phyloP scores from a whole-genome alignment of 805 yeast species.

The Monosporozyma servazzii region DNA sequence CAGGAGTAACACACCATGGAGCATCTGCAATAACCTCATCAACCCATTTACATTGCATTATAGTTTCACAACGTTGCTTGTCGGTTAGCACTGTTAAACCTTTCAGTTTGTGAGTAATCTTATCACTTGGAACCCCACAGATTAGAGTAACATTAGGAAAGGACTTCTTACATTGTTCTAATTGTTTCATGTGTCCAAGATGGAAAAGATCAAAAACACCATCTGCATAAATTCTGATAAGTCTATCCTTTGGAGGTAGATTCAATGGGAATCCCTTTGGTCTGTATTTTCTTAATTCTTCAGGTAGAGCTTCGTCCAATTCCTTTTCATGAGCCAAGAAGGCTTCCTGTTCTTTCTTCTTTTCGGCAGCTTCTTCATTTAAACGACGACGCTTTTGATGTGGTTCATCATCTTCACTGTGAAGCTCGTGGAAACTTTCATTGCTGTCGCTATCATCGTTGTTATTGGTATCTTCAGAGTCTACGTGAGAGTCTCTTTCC shows the following conservation, averaged over 20 bases:
- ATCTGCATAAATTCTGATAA: conserved; percentile 92
- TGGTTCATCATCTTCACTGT: conserved; percentile 1
- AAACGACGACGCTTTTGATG: conserved; percentile 13
- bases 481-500: conserved; percentile 1
- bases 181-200: conserved; percentile 94
- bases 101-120: conserved; percentile 82
- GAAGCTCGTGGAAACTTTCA: background rate
- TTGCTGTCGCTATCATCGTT: conserved; percentile 2
- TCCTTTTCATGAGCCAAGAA: conserved; percentile 39
- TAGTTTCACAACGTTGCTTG: conserved; percentile 80
- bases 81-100: conserved; percentile 90
- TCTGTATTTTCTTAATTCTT: conserved; percentile 62
- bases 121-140: conserved; percentile 86
- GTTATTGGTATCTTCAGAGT: background rate
- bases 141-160: conserved; percentile 77
- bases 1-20: conserved; percentile 90
- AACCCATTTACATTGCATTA: conserved; percentile 92
- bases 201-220: conserved; percentile 97
- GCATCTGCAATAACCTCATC: conserved; percentile 92
- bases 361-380: conserved; percentile 14
- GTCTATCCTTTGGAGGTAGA: conserved; percentile 75
- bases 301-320: conserved; percentile 58
- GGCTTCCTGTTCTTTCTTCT: background rate
- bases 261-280: conserved; percentile 74
- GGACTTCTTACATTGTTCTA: conserved; percentile 92